Evolutionary conservation across 495 filamentous ascomycete genomes (phyloP).

Genomic region (Penicillium coffeae): DNA sequence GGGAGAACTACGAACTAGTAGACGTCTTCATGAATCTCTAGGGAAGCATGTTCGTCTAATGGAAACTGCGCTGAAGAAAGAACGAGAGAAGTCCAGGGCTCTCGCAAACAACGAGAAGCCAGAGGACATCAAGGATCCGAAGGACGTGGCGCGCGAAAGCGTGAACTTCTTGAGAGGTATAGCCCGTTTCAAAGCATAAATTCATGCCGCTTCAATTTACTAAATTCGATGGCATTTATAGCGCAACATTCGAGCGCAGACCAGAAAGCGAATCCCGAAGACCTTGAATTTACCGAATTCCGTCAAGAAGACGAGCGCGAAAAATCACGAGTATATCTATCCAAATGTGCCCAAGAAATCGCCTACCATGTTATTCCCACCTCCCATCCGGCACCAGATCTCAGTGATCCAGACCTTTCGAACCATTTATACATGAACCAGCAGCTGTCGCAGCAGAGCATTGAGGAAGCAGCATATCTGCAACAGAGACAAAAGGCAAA

Average conservation of each 20-base stretch:
- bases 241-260: conserved; percentile 37
- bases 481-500: conserved; percentile 45
- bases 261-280: conserved; percentile 32
- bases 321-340: conserved; percentile 48
- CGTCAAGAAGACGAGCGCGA: conserved; percentile 52
- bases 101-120: conserved; percentile 44
- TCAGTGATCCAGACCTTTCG: conserved; percentile 44
- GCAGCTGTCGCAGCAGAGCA: conserved; percentile 43
- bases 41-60: conserved; percentile 87
- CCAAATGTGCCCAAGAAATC: conserved; percentile 53
- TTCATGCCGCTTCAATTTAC: no score
- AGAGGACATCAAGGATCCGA: conserved; percentile 40
- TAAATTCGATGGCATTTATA: no score
- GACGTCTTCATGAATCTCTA: conserved; percentile 79
- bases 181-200: neutral
- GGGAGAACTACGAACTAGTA: conserved; percentile 78
- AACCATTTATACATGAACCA: conserved; percentile 45
- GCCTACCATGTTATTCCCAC: conserved; percentile 53
- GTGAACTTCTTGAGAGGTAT: conserved; percentile 40
- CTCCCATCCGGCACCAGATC: conserved; percentile 42
- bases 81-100: conserved; percentile 53
- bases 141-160: conserved; percentile 42
- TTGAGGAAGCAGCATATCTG: conserved; percentile 50
- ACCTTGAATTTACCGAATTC: conserved; percentile 48
- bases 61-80: conserved; percentile 81